Percentiles rank a stretch among this genome's conserved stretches.
phyloP scores from a whole-genome alignment of 768 basidiomycete genomes.

The Zangia roseola region DNA sequence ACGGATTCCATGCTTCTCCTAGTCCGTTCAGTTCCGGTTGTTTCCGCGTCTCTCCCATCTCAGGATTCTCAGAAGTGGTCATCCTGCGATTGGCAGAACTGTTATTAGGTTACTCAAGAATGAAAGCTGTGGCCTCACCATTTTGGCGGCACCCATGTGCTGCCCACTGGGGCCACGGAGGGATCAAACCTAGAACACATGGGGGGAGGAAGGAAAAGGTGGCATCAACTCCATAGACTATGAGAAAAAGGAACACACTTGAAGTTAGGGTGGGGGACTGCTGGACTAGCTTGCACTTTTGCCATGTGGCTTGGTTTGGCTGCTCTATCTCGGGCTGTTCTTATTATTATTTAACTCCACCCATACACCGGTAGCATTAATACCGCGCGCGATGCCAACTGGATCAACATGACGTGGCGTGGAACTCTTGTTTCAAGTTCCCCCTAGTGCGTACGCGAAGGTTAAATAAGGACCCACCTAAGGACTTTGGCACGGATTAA shows the following conservation, averaged over 20 bases:
- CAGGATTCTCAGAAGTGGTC: slow-evolving; percentile 9
- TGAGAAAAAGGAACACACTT: neutral
- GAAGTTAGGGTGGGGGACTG: neutral
- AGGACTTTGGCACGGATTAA: too few relatives aligned
- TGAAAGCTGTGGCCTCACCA: slow-evolving; percentile 9
- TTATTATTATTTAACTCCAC: neutral
- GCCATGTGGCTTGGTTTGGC: neutral
- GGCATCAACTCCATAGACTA: neutral
- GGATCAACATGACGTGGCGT: too few relatives aligned
- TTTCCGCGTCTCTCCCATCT: neutral
- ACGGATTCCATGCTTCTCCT: slow-evolving; percentile 23
- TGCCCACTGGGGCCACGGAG: slow-evolving; percentile 17
- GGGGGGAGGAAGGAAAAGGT: too few relatives aligned
- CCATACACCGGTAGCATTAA: neutral
- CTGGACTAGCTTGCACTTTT: neutral
- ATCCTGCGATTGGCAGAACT: slow-evolving; percentile 14
- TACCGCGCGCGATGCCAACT: too few relatives aligned
- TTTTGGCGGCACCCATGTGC: slow-evolving; percentile 27
- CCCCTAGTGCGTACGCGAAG: too few relatives aligned
- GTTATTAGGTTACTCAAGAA: rapidly evolving
- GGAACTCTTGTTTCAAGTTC: too few relatives aligned
- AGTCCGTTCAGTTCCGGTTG: slow-evolving; percentile 15
- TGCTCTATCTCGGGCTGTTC: neutral
- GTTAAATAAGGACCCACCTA: too few relatives aligned
- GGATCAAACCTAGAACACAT: slow-evolving; percentile 22